A percentile compares a stretch with the other conserved stretches of the same genome.
Conservation (phyloP, 2,329 filamentous ascomycete species). For the Paecilomyces sp. region DNA sequence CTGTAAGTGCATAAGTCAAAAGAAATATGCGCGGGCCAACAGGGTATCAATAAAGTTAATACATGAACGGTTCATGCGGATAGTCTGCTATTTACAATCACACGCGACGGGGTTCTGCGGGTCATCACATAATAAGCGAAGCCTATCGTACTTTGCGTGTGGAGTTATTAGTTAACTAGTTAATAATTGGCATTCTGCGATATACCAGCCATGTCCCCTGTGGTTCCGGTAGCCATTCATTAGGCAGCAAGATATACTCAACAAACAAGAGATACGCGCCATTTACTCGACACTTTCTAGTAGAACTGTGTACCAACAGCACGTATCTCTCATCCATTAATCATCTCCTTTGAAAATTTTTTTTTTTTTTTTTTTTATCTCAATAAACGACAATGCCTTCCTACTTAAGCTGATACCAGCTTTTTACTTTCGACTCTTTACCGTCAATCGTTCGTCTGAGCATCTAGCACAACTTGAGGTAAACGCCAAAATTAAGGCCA, state of each 20-base stretch:
- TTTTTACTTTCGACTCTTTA: background rate
- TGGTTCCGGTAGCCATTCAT: background rate
- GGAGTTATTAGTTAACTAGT: background rate
- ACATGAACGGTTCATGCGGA: no score
- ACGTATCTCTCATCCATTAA: background rate
- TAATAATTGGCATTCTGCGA: background rate
- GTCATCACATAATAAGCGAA: no score
- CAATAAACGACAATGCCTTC: background rate
- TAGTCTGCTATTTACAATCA: no score
- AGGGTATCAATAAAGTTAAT: no score
- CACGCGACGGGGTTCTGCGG: no score
- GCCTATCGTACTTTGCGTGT: background rate
- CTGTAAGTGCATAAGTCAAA: no score
- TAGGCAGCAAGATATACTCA: background rate
- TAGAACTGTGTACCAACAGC: background rate
- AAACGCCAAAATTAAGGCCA: background rate
- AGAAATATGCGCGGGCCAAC: no score
- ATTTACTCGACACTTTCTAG: background rate
- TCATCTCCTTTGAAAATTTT: background rate
- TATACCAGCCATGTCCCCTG: background rate
- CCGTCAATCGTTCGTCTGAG: background rate
- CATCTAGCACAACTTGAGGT: background rate
- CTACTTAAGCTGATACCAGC: background rate
- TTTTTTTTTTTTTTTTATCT: no score
- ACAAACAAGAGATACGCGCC: background rate